Conservation (phyloP, 2,329 filamentous ascomycete genomes). For the Ophiosphaerella narmari region DNA sequence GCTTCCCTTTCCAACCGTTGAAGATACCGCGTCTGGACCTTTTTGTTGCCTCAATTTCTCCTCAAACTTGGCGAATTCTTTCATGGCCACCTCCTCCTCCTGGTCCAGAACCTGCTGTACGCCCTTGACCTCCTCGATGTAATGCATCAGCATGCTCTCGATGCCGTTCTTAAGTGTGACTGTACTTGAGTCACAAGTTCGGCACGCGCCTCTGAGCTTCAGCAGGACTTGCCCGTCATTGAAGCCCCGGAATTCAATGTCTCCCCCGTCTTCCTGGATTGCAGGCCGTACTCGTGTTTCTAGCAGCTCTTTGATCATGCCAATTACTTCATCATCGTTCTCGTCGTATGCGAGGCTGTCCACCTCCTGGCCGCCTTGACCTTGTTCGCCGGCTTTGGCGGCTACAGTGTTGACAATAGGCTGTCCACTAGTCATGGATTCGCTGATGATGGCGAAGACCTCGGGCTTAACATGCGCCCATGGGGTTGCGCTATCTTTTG, state of each 20-base stretch:
- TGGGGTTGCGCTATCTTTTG: constrained; percentile 82
- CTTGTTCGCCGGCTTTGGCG: constrained; percentile 58
- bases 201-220: constrained; percentile 89
- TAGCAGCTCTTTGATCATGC: constrained; percentile 97
- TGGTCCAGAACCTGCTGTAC: constrained; percentile 89
- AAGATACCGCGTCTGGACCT: constrained; percentile 56
- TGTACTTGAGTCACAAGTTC: constrained; percentile 95
- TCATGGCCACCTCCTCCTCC: constrained; percentile 84
- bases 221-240: constrained; percentile 81
- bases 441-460: constrained; percentile 92
- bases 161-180: constrained; percentile 98
- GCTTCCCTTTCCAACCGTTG: constrained; percentile 56
- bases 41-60: constrained; percentile 73
- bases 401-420: constrained; percentile 75
- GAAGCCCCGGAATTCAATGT: constrained; percentile 94
- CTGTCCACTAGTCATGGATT: constrained; percentile 83
- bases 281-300: constrained; percentile 94
- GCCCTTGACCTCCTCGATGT: constrained; percentile 95
- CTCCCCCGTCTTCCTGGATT: constrained; percentile 96
- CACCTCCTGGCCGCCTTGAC: constrained; percentile 56
- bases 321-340: constrained; percentile 89
- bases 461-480: constrained; percentile 97
- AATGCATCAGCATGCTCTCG: constrained; percentile 90
- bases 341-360: constrained; percentile 84
- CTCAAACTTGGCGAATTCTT: constrained; percentile 94